Evolutionary conservation across 1,139 yeast species (phyloP), one percentile per base, ranked within the genome.

Genomic region (Blastobotrys aristatus): DNA sequence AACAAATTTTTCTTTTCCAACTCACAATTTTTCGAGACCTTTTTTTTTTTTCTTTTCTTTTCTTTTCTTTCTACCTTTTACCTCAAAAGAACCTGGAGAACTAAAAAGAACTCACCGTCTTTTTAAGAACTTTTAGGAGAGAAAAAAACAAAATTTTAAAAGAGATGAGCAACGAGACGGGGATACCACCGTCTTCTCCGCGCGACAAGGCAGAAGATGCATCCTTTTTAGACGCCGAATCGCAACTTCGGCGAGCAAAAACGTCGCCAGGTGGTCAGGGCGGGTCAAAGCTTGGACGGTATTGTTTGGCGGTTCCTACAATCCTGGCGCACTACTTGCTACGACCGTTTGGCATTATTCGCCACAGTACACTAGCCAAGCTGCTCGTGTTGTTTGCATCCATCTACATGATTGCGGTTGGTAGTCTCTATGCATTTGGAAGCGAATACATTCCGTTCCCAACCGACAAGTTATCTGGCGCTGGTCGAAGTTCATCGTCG

Each of bases 351-450:
- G 52, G 52, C 27, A 32, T 44, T 29, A 44, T 49, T 43, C 32
- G 47, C 18, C 50, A 47, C 17, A 43, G 42, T 36, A 38, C 45
- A 2, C 21, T 49, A 30, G 50, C 46, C 29, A 49, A 49, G 35
- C 44, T 49, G 5, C 51, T 58, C 17, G 42, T 47, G 10, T 40
- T 56, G 11, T 46, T 55, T 14, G 56, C 57, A 11, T 48, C 53
- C 6, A 50, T 56, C 2, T 58, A 58, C 46, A 40, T 56, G 32
- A 29, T 57, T 11, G 50, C 55, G 18, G 54, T 57, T n/a, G 45
- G 51, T 17, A 48, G 50, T n/a, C 43, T 58, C 31, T 56, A 56
- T 32, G 37, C 57, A 42, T 56, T 54, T 46, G 49, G 58, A 16
- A 39, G 49, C 17, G 58, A 56, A 16, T 40, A 41, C 20, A 34